phyloP scores from a whole-genome alignment of 169 alveolate genomes.

The Eimeria maxima region DNA sequence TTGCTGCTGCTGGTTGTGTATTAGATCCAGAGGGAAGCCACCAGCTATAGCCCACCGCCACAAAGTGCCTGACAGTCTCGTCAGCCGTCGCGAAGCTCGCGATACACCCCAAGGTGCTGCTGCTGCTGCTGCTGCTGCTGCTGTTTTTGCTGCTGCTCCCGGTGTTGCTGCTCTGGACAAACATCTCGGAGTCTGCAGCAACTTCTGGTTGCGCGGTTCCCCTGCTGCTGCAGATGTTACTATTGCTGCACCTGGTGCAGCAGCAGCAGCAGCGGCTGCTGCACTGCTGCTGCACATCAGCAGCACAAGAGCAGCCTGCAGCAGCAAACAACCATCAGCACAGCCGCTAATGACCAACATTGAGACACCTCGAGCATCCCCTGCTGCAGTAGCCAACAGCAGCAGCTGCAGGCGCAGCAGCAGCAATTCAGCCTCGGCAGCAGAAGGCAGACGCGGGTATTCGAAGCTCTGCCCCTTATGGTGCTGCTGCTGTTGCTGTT shows the following conservation, averaged over 20 bases:
- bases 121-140: constrained; percentile 23
- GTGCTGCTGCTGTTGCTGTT: constrained; percentile 41
- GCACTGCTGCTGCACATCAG: constrained; percentile 19
- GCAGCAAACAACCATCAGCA: constrained; percentile 6
- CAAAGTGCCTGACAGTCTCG: not conserved
- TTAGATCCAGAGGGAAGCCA: not conserved
- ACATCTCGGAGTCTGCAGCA: not conserved
- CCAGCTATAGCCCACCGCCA: constrained; percentile 38
- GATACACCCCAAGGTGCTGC: constrained; percentile 7
- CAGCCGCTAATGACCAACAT: constrained; percentile 4
- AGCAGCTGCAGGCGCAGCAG: constrained; percentile 57
- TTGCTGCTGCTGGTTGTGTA: not conserved
- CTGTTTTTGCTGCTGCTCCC: not conserved
- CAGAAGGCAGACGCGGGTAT: constrained; percentile 14
- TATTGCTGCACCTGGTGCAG: not conserved
- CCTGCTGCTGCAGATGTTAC: not conserved
- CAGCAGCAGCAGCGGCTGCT: constrained; percentile 56
- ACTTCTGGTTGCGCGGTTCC: not conserved
- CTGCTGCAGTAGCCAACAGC: constrained; percentile 41
- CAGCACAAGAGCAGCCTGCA: constrained; percentile 50
- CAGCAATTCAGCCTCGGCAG: constrained; percentile 56
- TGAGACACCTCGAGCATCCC: constrained; percentile 34
- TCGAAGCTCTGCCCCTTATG: not conserved
- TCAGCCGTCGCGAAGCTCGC: not conserved
- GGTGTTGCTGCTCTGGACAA: constrained; percentile 19